Evolutionary conservation across 2,329 filamentous ascomycete species (phyloP), one percentile per base, ranked within the genome.

Genomic region (Penicillium capsulatum): DNA sequence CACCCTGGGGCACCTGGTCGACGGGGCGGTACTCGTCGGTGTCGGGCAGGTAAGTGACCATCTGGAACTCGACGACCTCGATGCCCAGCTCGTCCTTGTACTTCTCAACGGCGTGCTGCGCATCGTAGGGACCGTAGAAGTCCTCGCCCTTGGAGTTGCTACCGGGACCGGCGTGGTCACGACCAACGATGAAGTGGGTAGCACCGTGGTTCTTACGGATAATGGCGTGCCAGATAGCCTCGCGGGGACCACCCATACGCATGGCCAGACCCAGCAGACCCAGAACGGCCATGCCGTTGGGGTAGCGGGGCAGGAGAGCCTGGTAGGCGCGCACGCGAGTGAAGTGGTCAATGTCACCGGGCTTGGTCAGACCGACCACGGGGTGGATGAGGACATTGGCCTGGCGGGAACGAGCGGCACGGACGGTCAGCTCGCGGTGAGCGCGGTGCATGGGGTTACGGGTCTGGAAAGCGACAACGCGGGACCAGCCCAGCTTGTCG

Each of bases 191-290:
- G 77, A 98, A 98, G 78, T 98, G 92, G 11, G 92, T 97, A 33
- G 91, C 89, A 60, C 92, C 92, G 73, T 96, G 90, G 73, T 98
- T 98, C 83, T 97, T 98, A 66, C 92, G 89, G 77, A 98, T 98
- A 61, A 98, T 95, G 63, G 92, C 92, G 76, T 98, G 92, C 92
- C 92, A 98, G 73, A 98, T 89, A 55, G 92, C 92, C 76, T 98
- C 92, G 55, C 92, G 87, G 50, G 92, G 92, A 59, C 92, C 92
- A 63, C 89, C 92, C 92, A 98, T 98, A 65, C 92, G 86, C 92
- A 98, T 98, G 59, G 92, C 92, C 51, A 98, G 79, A 43, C 90
- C 90, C 38, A 98, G 79, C 29, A 98, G 86, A 69, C 89, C 91
- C 51, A 98, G 81, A 27, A 94, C 89, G 44, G 92, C 92, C 92